A percentile compares a stretch with the other conserved stretches of the same genome.
These are phyloP conservation scores for Yamadazyma sp. DNA, from an alignment of 805 yeast species.

Conservation along the genomic window DNA sequence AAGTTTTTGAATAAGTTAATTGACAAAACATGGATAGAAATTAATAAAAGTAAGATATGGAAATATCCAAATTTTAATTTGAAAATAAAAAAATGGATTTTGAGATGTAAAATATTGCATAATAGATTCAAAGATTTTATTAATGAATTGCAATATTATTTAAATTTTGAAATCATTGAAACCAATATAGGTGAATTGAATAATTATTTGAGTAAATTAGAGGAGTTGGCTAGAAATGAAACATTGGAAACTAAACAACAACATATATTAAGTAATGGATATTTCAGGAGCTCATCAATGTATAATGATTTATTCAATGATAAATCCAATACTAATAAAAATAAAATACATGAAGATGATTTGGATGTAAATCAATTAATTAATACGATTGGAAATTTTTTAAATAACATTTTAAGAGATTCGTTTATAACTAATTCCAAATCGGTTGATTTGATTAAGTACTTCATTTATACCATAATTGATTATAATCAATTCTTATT, in stretches of 20 bases:
- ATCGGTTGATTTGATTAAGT: conserved; percentile 45
- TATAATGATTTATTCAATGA: conserved; percentile 20
- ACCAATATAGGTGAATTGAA: conserved; percentile 47
- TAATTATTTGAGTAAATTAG: conserved; percentile 14
- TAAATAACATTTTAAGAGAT: conserved; percentile 63
- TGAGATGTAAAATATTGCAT: conserved; percentile 54
- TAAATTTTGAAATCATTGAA: conserved; percentile 59
- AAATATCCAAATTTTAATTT: conserved; percentile 41
- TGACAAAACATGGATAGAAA: conserved; percentile 70
- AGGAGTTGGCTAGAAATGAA: not conserved
- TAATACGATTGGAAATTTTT: conserved; percentile 44
- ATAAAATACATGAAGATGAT: conserved; percentile 2
- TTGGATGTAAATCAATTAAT: conserved; percentile 17
- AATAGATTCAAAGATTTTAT: conserved; percentile 55
- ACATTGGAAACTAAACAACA: conserved; percentile 1
- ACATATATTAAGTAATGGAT: not conserved
- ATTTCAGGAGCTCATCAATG: conserved; percentile 1
- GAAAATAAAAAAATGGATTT: conserved; percentile 51
- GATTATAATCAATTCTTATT: conserved; percentile 47
- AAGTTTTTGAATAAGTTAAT: conserved; percentile 58
- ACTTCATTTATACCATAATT: conserved; percentile 45
- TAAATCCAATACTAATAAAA: conserved; percentile 9
- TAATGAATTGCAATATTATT: conserved; percentile 51
- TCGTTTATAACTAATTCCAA: conserved; percentile 62
- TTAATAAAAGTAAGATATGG: conserved; percentile 68